Evolutionary conservation across 441 rosid genomes (phyloP).

Genomic region (Pelargonium myrrhifolium): DNA sequence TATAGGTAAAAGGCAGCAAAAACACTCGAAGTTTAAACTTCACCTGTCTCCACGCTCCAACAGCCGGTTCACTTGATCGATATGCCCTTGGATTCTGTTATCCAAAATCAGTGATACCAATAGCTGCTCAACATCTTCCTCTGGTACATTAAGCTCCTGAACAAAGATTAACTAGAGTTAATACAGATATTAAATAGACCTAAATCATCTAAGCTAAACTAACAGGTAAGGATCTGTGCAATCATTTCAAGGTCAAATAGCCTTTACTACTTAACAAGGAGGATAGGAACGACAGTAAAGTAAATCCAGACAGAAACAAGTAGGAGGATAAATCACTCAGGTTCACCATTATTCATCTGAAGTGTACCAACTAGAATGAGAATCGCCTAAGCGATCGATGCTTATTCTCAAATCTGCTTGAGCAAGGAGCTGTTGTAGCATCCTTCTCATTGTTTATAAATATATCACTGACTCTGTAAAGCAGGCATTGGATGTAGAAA

Average conservation of each 20-base stretch:
- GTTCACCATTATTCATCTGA: too few species aligned
- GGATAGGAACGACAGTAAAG: too few species aligned
- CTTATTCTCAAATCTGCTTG: not conserved
- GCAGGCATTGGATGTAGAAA: too few species aligned
- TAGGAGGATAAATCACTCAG: too few species aligned
- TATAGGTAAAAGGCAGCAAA: not conserved
- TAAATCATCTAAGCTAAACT: too few species aligned
- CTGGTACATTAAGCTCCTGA: constrained; percentile 93
- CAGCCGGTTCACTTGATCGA: constrained; percentile 90
- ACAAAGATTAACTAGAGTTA: constrained; percentile 3
- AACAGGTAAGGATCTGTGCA: too few species aligned
- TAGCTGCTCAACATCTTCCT: constrained; percentile 87
- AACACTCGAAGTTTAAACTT: not conserved
- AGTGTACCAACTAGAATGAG: not conserved
- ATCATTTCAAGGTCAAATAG: too few species aligned
- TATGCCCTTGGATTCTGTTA: constrained; percentile 88
- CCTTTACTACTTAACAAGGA: too few species aligned
- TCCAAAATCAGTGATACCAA: constrained; percentile 84
- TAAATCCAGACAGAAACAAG: not conserved
- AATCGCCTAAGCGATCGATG: not conserved
- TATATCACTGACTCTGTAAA: too few species aligned
- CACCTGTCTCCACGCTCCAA: constrained; percentile 90
- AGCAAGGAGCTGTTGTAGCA: too few species aligned
- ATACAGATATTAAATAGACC: not conserved
- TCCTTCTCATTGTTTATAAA: too few species aligned